A percentile compares a stretch with the other conserved stretches of the same genome.
Conservation (phyloP, 1,284 basidiomycete species). For the Ustanciosporium gigantosporum region DNA sequence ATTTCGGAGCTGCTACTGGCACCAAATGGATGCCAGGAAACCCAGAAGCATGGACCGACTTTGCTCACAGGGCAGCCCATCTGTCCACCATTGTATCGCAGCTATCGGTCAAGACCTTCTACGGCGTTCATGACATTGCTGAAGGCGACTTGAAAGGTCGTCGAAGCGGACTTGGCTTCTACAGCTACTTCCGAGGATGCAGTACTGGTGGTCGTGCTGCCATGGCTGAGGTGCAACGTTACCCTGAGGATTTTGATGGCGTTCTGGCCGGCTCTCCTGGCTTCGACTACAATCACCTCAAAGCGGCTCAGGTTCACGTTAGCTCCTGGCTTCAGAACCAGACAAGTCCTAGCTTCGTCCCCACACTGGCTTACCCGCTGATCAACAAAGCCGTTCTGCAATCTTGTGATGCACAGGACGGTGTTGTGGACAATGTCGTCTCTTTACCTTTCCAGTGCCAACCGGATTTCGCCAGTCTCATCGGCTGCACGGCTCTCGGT, state of each 20-base stretch:
- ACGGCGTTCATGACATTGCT: conserved; percentile 6
- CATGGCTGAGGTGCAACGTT: conserved; percentile 30
- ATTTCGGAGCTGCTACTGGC: conserved; percentile 15
- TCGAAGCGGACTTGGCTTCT: conserved; percentile 6
- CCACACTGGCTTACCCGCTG: conserved; percentile 10
- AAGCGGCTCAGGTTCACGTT: conserved; percentile 42
- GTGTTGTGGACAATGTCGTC: conserved; percentile 33
- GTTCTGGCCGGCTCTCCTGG: conserved; percentile 38
- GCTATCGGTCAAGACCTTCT: conserved; percentile 29
- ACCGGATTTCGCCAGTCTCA: conserved; percentile 12
- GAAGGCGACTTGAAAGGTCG: not conserved
- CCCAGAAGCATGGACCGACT: conserved; percentile 23
- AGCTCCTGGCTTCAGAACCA: conserved; percentile 19
- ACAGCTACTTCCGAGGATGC: conserved; percentile 40
- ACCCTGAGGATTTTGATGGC: conserved; percentile 38
- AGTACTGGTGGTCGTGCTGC: conserved; percentile 38
- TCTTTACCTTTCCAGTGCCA: conserved; percentile 24
- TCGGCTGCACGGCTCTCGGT: conserved; percentile 12
- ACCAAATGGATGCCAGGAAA: conserved; percentile 12
- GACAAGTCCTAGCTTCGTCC: conserved; percentile 12
- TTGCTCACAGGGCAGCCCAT: conserved; percentile 33
- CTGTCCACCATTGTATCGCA: conserved; percentile 21
- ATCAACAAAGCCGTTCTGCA: conserved; percentile 25
- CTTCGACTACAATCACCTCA: conserved; percentile 32
- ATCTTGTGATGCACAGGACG: conserved; percentile 32